phyloP scores from a whole-genome alignment of 2,329 filamentous ascomycete species.

The Fusarium sororula region DNA sequence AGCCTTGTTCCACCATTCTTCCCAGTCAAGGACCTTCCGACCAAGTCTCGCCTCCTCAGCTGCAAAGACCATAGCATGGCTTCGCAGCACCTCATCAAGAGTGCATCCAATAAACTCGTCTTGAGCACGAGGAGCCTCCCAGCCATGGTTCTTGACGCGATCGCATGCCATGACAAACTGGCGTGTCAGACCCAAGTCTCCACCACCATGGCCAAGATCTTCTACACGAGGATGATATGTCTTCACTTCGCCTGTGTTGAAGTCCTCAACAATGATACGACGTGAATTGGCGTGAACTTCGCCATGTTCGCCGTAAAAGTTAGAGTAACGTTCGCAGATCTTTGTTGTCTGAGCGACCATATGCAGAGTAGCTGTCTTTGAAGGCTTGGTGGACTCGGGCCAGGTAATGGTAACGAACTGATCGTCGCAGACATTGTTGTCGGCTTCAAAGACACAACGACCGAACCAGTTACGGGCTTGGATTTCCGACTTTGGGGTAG shows the following conservation, averaged over 20 bases:
- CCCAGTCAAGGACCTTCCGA: slow-evolving; percentile 78
- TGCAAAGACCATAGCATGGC: slow-evolving; percentile 92
- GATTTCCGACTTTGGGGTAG: slow-evolving; percentile 58
- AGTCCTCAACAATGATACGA: slow-evolving; percentile 77
- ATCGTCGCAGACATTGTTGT: slow-evolving; percentile 94
- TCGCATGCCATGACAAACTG: slow-evolving; percentile 87
- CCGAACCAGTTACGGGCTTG: slow-evolving; percentile 80
- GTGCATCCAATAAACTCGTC: slow-evolving; percentile 80
- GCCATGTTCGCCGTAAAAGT: slow-evolving; percentile 86
- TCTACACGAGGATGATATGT: slow-evolving; percentile 46
- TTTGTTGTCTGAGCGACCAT: slow-evolving; percentile 92
- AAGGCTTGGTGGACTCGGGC: slow-evolving; percentile 73
- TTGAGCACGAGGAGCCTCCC: slow-evolving; percentile 77
- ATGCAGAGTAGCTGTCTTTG: slow-evolving; percentile 90
- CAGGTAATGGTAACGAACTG: slow-evolving; percentile 89
- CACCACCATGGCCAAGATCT: slow-evolving; percentile 53
- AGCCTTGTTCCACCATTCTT: slow-evolving; percentile 73
- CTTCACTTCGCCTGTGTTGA: slow-evolving; percentile 48
- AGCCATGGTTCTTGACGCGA: slow-evolving; percentile 75
- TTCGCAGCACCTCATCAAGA: slow-evolving; percentile 85
- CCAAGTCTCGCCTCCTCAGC: slow-evolving; percentile 84
- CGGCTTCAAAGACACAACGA: slow-evolving; percentile 91
- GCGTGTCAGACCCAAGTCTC: slow-evolving; percentile 69
- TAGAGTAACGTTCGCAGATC: slow-evolving; percentile 85
- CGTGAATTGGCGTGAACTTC: slow-evolving; percentile 87